Evolutionary conservation across 2,329 filamentous ascomycete species (phyloP), one percentile per base, ranked within the genome.

Genomic region (Fusarium musae): DNA sequence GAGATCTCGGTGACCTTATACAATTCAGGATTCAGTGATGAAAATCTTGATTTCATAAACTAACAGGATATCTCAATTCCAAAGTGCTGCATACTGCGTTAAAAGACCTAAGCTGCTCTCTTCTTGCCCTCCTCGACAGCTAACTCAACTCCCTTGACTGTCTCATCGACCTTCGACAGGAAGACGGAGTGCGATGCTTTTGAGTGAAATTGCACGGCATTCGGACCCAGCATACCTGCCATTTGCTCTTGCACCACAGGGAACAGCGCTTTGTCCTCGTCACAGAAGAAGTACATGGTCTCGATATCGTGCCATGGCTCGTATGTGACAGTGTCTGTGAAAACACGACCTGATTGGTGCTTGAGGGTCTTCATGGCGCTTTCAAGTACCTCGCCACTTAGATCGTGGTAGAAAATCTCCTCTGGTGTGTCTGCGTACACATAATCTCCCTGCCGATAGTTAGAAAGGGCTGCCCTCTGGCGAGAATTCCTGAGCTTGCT

Each of bases 281-380:
- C 63, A 37, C 68, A 75, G 36, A 74, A 72, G 52, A 80, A 74
- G 63, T 75, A 79, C 65, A 75, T 73, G 39, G 66, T 73, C 34
- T 75, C 67, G 13, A 80, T 75, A n/a, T 78, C 75, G 17, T 78
- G 59, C 78, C 78, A 80, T 6, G 78, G 77, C 44, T 78, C 78
- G 17, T 75, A 77, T n/a, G 63, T 69, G 1, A 75, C 72, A 7
- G 63, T 42, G 26, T 74, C 78, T 8, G 74, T 73, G 12, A 79
- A 78, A 2, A 75, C 58, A 9, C 52, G 39, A 2, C 46, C 66
- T 1, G 71, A 76, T 30, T 76, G 63, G 37, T 76, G 67, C n/a
- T 70, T 49, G 9, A 74, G 50, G 4, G 63, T 59, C 1, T 21
- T 28, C 11, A 75, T 49, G 3, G 74, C 66, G 46, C 68, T 58